Base-by-base conservation (phyloP, 208 protist genomes). In the Acanthamoeba sp. region DNA sequence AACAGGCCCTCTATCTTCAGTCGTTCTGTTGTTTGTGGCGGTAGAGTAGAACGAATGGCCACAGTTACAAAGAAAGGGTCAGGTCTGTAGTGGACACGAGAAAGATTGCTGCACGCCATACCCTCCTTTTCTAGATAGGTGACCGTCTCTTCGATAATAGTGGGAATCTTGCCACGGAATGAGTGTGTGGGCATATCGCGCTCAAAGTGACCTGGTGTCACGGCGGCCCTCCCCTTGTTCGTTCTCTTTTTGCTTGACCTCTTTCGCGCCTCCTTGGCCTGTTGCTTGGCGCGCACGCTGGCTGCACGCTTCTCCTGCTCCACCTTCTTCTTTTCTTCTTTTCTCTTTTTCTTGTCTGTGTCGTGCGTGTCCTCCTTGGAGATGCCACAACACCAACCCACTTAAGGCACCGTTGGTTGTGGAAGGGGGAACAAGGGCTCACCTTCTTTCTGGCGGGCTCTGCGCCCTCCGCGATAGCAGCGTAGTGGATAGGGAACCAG, bases 401-500 rank as follows among this genome's bases (percentile, higher is more conserved):
- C n/a, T n/a, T n/a, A n/a, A n/a, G n/a, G n/a, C n/a, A 59, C 24
- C 36, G 48, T 9, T 3, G 45, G n/a, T 57, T 16, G 29, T 78
- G 50, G 20, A 52, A 36, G 57, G 24, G 24, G 57, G 57, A n/a
- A n/a, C n/a, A n/a, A 82, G 20, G 24, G 22, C n/a, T 2, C 32
- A 85, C 84, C 84, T 66, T 90, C 52, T 90, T 90, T 12, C 84
- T 59, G 16, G n/a, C 50, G 22, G 84, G 50, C 16, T 90, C 55
- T 20, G 24, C 7, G 10, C 52, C 84, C 22, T 90, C 84, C 10
- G 48, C 52, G 32, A 90, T 59, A 34, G 55, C 84, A 1, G 45
- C 45, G 32, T 69, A 66, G 84, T 90, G 57, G 73, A 84, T 84
- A 6, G 84, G 84, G 52, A 90, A 90, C 84, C 84, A 90, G 10